Evolutionary conservation across 441 rosid species (phyloP).

Genomic region (Arabidopsis hybrid): DNA sequence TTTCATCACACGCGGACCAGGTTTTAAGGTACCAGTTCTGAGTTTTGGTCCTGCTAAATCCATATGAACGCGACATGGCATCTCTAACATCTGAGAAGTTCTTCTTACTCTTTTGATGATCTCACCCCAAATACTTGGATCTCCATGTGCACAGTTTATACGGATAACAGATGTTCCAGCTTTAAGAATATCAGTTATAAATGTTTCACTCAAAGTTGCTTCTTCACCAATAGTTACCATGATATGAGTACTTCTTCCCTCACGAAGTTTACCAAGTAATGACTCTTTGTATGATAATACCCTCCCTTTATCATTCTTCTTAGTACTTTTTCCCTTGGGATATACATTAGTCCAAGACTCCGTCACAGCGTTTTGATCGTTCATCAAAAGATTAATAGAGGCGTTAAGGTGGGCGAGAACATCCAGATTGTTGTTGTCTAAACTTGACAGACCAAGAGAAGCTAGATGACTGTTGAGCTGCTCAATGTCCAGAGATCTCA

Average conservation of each 20-base stretch:
- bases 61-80: constrained; percentile 74
- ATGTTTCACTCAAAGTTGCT: constrained; percentile 58
- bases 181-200: constrained; percentile 57
- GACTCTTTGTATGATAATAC: constrained; percentile 50
- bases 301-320: constrained; percentile 46
- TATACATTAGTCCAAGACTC: constrained; percentile 36
- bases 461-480: constrained; percentile 56
- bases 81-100: constrained; percentile 66
- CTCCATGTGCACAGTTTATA: constrained; percentile 78
- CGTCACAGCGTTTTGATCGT: constrained; percentile 34
- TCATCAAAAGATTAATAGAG: constrained; percentile 49
- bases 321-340: constrained; percentile 34
- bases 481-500: constrained; percentile 58
- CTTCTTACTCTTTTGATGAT: constrained; percentile 64
- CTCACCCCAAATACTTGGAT: constrained; percentile 66
- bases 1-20: constrained; percentile 71
- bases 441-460: constrained; percentile 56
- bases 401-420: constrained; percentile 59
- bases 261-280: constrained; percentile 56
- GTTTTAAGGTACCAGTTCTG: constrained; percentile 61
- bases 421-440: constrained; percentile 56
- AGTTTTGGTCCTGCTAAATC: constrained; percentile 86
- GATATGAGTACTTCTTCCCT: constrained; percentile 55
- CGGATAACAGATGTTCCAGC: constrained; percentile 70
- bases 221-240: constrained; percentile 78